These are phyloP conservation scores for Pichia norvegensis DNA, from an alignment of 1,139 yeast species.

Conservation along the genomic window DNA sequence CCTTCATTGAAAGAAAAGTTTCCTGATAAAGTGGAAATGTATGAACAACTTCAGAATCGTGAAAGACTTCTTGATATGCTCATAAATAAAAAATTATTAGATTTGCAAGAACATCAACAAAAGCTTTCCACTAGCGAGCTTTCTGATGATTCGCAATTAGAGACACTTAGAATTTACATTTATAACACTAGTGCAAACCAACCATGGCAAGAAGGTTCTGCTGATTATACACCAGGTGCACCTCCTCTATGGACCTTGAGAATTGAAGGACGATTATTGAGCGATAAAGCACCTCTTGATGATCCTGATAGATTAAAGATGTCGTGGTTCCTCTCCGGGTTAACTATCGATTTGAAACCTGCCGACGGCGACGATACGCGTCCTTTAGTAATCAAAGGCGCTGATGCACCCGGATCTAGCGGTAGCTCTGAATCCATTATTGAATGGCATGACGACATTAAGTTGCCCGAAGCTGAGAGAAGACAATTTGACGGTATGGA, in stretches of 20 bases:
- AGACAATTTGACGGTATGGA: slow-evolving; percentile 78
- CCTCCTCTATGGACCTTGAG: slow-evolving; percentile 73
- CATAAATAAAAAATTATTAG: slow-evolving; percentile 74
- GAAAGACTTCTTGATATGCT: slow-evolving; percentile 76
- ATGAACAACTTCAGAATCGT: slow-evolving; percentile 64
- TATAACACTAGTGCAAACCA: slow-evolving; percentile 81
- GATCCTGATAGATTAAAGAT: slow-evolving; percentile 48
- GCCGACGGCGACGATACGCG: slow-evolving; percentile 21
- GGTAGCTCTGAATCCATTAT: slow-evolving; percentile 33
- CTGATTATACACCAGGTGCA: slow-evolving; percentile 16
- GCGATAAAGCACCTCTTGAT: slow-evolving; percentile 29
- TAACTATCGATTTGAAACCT: slow-evolving; percentile 63
- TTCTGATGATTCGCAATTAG: slow-evolving; percentile 40
- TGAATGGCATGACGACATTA: slow-evolving; percentile 61
- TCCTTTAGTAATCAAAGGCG: slow-evolving; percentile 18
- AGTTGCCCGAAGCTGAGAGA: slow-evolving; percentile 38
- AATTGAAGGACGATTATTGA: slow-evolving; percentile 74
- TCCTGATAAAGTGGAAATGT: slow-evolving; percentile 62
- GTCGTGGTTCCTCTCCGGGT: slow-evolving; percentile 74
- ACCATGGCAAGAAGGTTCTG: slow-evolving; percentile 67
- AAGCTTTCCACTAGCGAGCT: slow-evolving; percentile 24
- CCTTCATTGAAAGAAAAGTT: slow-evolving; percentile 50
- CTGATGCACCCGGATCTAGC: slow-evolving; percentile 15
- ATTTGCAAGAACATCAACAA: slow-evolving; percentile 59
- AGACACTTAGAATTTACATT: slow-evolving; percentile 65